Percentiles rank a stretch among this genome's conserved stretches.
Conservation (phyloP, 2,329 filamentous ascomycete genomes). For the Paecilomyces niveus region DNA sequence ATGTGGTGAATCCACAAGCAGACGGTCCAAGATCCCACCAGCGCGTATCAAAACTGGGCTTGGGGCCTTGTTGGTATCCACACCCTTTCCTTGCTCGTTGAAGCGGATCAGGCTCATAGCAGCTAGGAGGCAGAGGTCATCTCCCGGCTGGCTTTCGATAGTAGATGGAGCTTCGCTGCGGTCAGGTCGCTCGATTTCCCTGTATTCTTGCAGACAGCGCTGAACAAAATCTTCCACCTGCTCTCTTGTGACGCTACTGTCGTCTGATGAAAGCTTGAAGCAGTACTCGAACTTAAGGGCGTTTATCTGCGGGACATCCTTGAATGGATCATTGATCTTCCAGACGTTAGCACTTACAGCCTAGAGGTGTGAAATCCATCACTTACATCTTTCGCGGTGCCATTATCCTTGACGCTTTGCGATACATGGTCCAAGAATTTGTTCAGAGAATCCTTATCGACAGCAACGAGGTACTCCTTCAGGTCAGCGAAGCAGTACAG, state of each 20-base stretch:
- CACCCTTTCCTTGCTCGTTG: conserved; percentile 11
- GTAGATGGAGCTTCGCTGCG: conserved; percentile 20
- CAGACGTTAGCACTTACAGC: conserved; percentile 8
- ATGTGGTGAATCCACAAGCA: conserved; percentile 37
- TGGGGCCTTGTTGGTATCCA: conserved; percentile 13
- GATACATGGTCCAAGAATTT: conserved; percentile 21
- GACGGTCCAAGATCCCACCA: conserved; percentile 31
- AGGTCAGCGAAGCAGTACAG: conserved; percentile 41
- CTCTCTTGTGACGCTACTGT: conserved; percentile 15
- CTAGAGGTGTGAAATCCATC: neutral
- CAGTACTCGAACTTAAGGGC: conserved; percentile 38
- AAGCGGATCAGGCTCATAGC: conserved; percentile 34
- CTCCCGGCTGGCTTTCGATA: conserved; percentile 37
- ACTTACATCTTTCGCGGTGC: conserved; percentile 18
- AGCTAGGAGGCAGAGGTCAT: conserved; percentile 38
- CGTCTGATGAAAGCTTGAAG: conserved; percentile 27
- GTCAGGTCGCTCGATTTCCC: conserved; percentile 13
- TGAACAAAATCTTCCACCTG: conserved; percentile 30
- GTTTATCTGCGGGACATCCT: conserved; percentile 31
- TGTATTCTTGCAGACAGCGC: conserved; percentile 31
- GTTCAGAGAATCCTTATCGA: conserved; percentile 19
- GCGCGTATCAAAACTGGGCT: conserved; percentile 29
- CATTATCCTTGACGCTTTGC: conserved; percentile 9
- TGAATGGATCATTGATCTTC: conserved; percentile 13
- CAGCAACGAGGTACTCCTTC: conserved; percentile 22